Evolutionary conservation across 2,329 filamentous ascomycete genomes (phyloP), one percentile per base, ranked within the genome.

Genomic region (Stachybotrys elegans): DNA sequence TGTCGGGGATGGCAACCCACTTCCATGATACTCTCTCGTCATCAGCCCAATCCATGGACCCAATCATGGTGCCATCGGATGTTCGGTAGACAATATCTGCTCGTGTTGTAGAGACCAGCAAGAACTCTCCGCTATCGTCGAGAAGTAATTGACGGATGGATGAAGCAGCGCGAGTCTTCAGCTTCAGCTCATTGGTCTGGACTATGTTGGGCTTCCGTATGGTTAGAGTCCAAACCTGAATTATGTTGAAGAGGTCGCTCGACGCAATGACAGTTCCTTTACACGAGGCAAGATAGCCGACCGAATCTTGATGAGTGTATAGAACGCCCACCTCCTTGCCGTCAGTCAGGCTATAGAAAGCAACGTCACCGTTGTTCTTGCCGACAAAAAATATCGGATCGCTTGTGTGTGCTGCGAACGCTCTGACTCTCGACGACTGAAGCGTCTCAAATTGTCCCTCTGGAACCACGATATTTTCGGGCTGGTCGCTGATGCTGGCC

Each of bases 401-500:
- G 19, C 39, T 36, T 13, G 48, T 45, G 40, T 54, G 51, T 4
- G 46, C 41, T 22, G 38, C 42, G 5, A 54, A 14, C 1, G 45
- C 47, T 7, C 47, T 52, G 22, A 55, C 54, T 12, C 40, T 48
- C 12, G 46, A 38, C 5, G 42, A 22, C 13, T 43, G 44, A 14
- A 40, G 42, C 12, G 25, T 39, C 32, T 50, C 51, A 37, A 45
- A 54, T 25, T 50, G 35, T 11, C 47, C 48, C 35, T 46, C 42
- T 6, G 41, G 41, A 16, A 32, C 41, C 6, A 43, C 16, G 13
- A 46, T 19, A 8, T 48, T 22, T 8, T 38, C n/a, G 3, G 43
- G 45, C 3, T 46, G 44, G 16, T 51, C 52, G 20, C 49, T 49
- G 14, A 40, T 43, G 40, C 48, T 52, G 6, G 43, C 42, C n/a